These are phyloP conservation scores for Zizania latifolia DNA, from an alignment of 176 grass and related monocot genomes.

Conservation along the genomic window DNA sequence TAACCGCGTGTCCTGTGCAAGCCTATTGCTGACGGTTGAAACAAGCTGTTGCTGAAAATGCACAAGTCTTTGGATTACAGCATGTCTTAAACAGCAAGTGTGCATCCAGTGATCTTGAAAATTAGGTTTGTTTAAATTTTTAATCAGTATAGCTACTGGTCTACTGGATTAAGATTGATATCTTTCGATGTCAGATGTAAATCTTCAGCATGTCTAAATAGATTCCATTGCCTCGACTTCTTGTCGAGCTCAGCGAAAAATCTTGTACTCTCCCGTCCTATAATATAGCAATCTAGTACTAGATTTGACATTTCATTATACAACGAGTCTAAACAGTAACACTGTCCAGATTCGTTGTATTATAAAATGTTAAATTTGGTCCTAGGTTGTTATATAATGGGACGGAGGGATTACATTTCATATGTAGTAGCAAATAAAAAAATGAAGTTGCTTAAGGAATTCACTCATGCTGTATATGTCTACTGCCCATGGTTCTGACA, in stretches of 20 bases:
- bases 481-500: not conserved
- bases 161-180: not conserved
- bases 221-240: not conserved
- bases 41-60: not conserved
- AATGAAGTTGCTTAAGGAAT: not conserved
- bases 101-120: not conserved
- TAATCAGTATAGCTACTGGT: not conserved
- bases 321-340: too few species aligned
- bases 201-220: not conserved
- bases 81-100: not conserved
- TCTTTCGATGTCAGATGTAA: slow-evolving; percentile 11
- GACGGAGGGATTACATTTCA: too few species aligned
- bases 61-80: not conserved
- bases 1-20: not conserved
- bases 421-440: not conserved
- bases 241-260: not conserved
- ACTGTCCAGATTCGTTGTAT: too few species aligned
- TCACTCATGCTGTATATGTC: not conserved
- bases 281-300: too few species aligned
- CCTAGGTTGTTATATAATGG: too few species aligned
- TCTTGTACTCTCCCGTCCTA: too few species aligned
- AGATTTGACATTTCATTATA: too few species aligned
- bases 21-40: not conserved
- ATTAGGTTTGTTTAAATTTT: not conserved
- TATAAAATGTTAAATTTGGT: too few species aligned